Evolutionary conservation across 805 yeast genomes (phyloP), one percentile per base, ranked within the genome.

Genomic region (Zygoascus biomembranicola): DNA sequence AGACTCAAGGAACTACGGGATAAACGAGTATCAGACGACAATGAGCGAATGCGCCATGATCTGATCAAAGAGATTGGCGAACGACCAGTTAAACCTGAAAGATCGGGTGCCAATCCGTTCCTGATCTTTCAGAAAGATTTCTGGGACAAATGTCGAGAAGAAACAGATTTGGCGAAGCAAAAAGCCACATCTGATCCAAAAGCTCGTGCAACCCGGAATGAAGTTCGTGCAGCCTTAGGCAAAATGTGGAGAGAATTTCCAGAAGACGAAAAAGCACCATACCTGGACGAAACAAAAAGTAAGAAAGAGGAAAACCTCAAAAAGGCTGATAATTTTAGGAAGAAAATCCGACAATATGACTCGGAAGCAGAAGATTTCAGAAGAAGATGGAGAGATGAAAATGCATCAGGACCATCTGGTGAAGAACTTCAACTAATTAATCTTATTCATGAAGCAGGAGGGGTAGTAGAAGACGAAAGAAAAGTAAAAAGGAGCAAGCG

Each of bases 201-300:
- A 10, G 63, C 63, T 20, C 52, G 58, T 31, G 74, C 74, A 1
- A 59, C 72, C 5, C 65, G 73, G 16, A 66, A 71, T 47, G 76
- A 72, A 54, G 72, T 72, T 18, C 64, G 75, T 1, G 69, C 72
- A 1, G 62, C 69, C 0, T 63, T 72, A 26, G 74, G 75, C 26
- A 66, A 66, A 49, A 68, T 69, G 61, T 72, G 76, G 76, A 62
- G 73, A 35, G 70, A 66, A 20, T 57, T 71, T 19, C 69, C 73
- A 1, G 72, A 67, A 10, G 65, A 56, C 2, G 66, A 68, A 43
- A 67, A 70, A 51, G 59, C 59, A 42, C 75, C 75, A 0, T 70
- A 70, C 53, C 55, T 70, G n/a, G 68, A 66, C 47, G 58, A 58
- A 35, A 66, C 73, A 18, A 63, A 63, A 48, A 60, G 57, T 32